phyloP scores from a whole-genome alignment of 1,284 basidiomycete genomes.

The Volvariella surrecta region DNA sequence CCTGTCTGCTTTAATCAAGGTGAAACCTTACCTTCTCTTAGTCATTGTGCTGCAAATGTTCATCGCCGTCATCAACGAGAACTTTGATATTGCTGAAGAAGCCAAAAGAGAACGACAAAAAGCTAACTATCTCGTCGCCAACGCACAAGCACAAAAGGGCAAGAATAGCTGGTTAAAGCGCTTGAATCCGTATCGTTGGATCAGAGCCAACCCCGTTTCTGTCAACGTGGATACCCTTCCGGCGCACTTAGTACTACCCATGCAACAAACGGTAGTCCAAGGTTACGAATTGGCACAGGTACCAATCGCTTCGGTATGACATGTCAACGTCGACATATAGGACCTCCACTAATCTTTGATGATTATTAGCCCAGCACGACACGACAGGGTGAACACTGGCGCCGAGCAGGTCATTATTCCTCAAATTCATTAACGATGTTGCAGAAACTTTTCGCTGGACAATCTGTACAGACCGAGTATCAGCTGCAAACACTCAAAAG shows the following conservation, averaged over 20 bases:
- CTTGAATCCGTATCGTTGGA: slow-evolving; percentile 85
- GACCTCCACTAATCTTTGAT: slow-evolving; percentile 26
- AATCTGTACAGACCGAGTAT: slow-evolving; percentile 21
- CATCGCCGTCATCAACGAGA: slow-evolving; percentile 98
- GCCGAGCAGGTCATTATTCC: slow-evolving; percentile 36
- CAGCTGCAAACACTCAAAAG: too few relatives aligned
- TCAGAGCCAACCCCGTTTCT: slow-evolving; percentile 67
- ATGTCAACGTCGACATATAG: not conserved
- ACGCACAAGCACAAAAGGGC: slow-evolving; percentile 30
- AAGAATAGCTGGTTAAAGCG: slow-evolving; percentile 65
- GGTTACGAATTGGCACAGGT: slow-evolving; percentile 33
- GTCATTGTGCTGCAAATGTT: slow-evolving; percentile 98
- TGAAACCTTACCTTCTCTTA: slow-evolving; percentile 22
- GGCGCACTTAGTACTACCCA: slow-evolving; percentile 64
- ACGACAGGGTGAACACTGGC: slow-evolving; percentile 7
- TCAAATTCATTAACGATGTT: slow-evolving; percentile 50
- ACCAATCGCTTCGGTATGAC: not conserved
- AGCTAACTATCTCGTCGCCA: slow-evolving; percentile 44
- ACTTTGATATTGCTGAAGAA: slow-evolving; percentile 91
- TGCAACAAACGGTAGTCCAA: slow-evolving; percentile 69
- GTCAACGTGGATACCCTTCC: slow-evolving; percentile 66
- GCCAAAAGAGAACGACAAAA: slow-evolving; percentile 82
- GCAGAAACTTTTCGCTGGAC: slow-evolving; percentile 62
- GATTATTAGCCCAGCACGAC: slow-evolving; percentile 9
- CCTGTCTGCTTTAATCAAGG: not conserved